phyloP scores from a whole-genome alignment of 345 rosid species.

The Firmiana major region DNA sequence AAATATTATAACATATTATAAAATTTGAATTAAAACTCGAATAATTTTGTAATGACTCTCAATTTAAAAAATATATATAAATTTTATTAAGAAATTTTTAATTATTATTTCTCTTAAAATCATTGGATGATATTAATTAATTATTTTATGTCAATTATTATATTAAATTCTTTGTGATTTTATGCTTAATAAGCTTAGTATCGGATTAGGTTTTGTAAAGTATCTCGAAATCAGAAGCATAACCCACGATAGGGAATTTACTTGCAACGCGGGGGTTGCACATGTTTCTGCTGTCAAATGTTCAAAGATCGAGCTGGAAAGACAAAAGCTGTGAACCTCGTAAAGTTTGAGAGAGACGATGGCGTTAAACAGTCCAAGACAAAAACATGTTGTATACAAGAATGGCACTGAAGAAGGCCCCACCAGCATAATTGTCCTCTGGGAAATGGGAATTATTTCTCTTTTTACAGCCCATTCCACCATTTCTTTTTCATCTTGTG shows the following conservation, averaged over 20 bases:
- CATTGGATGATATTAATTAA: too few relatives aligned
- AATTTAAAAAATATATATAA: too few relatives aligned
- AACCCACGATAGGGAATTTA: constrained; percentile 2
- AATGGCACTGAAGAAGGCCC: constrained; percentile 9
- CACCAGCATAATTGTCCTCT: constrained; percentile 15
- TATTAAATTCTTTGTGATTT: too few relatives aligned
- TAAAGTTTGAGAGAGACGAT: constrained; percentile 8
- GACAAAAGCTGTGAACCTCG: constrained; percentile 5
- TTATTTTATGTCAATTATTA: too few relatives aligned
- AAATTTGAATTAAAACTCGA: too few relatives aligned
- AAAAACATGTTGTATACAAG: not conserved
- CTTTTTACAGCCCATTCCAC: not conserved
- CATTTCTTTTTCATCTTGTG: not conserved
- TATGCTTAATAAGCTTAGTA: too few relatives aligned
- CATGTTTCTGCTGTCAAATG: constrained; percentile 20
- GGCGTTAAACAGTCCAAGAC: not conserved
- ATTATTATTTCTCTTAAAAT: too few relatives aligned
- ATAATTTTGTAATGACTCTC: too few relatives aligned
- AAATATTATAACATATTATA: too few relatives aligned
- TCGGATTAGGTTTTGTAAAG: too few relatives aligned
- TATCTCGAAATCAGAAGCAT: not conserved
- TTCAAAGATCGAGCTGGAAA: constrained; percentile 28
- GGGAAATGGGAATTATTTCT: not conserved
- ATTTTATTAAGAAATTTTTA: too few relatives aligned
- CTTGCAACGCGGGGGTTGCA: not conserved